A percentile compares a stretch with the other conserved stretches of the same genome.
These are phyloP conservation scores for Oenanthe sinensis DNA, from an alignment of 129 eudicot species.

Conservation along the genomic window DNA sequence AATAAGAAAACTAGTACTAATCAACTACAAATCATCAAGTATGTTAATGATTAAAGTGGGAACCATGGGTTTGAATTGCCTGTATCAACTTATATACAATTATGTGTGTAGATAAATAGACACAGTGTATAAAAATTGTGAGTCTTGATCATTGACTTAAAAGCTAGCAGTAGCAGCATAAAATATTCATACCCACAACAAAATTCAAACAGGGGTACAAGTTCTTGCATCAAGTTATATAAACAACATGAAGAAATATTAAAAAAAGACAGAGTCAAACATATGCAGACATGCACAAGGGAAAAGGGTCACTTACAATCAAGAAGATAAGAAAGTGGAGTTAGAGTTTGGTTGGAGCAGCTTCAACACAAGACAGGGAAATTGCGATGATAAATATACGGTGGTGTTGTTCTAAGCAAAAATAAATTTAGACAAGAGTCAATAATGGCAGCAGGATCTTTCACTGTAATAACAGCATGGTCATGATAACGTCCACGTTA, in stretches of 20 bases:
- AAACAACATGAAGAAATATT: not conserved
- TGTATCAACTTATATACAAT: too few species aligned
- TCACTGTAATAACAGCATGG: not conserved
- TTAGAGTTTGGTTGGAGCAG: not conserved
- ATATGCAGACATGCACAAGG: not conserved
- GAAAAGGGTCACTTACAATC: not conserved
- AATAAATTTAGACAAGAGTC: not conserved
- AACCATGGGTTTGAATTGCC: too few species aligned
- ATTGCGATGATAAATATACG: not conserved
- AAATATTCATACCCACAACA: not conserved
- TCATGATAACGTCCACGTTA: not conserved
- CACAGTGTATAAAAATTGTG: not conserved
- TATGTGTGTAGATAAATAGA: too few species aligned
- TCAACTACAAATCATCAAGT: not conserved
- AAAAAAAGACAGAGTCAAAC: not conserved
- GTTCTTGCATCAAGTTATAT: not conserved
- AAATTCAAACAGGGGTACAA: not conserved
- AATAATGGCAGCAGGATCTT: not conserved
- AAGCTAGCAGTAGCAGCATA: not conserved
- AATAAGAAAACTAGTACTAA: too few species aligned
- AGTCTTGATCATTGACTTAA: not conserved
- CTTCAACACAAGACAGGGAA: not conserved
- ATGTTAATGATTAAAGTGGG: not conserved
- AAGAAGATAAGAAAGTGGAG: not conserved
- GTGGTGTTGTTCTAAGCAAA: not conserved